Evolutionary conservation across 2,329 filamentous ascomycete genomes (phyloP).

Genomic region (Bipolaris sorokiniana): DNA sequence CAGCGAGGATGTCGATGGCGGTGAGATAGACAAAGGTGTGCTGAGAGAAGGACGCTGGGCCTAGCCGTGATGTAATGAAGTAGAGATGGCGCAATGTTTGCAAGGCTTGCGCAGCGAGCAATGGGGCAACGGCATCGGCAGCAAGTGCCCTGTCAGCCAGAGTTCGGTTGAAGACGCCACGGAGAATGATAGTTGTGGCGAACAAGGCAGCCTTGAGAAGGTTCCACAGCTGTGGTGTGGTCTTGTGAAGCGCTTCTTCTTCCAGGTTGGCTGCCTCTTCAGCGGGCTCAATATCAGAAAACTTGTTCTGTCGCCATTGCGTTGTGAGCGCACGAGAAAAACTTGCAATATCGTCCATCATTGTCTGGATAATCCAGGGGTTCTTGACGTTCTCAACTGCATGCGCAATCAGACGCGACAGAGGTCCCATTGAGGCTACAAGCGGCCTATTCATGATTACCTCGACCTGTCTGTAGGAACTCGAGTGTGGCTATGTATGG

Average conservation of each 20-base stretch:
- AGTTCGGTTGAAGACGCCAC: conserved; percentile 72
- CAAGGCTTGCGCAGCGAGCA: conserved; percentile 72
- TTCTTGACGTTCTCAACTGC: conserved; percentile 65
- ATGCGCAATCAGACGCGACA: conserved; percentile 70
- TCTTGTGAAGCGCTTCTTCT: conserved; percentile 68
- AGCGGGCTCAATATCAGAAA: conserved; percentile 73
- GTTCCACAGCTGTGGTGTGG: conserved; percentile 75
- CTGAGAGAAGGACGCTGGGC: conserved; percentile 77
- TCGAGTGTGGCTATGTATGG: conserved; percentile 53
- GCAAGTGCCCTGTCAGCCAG: conserved; percentile 64
- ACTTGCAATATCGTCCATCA: conserved; percentile 68
- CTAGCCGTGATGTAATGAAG: conserved; percentile 79
- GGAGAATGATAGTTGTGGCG: conserved; percentile 74
- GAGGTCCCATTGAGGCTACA: conserved; percentile 69
- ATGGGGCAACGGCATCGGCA: conserved; percentile 64
- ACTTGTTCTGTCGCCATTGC: conserved; percentile 75
- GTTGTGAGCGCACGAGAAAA: conserved; percentile 71
- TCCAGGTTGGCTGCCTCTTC: conserved; percentile 69
- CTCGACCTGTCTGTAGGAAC: conserved; percentile 66
- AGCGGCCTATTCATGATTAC: conserved; percentile 66
- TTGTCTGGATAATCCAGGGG: conserved; percentile 55
- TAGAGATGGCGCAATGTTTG: conserved; percentile 77
- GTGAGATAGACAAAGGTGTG: conserved; percentile 85
- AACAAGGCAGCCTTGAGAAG: conserved; percentile 78
- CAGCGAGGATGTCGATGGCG: conserved; percentile 78